Conservation (phyloP, 805 yeast species). For the Saturnispora silvae region DNA sequence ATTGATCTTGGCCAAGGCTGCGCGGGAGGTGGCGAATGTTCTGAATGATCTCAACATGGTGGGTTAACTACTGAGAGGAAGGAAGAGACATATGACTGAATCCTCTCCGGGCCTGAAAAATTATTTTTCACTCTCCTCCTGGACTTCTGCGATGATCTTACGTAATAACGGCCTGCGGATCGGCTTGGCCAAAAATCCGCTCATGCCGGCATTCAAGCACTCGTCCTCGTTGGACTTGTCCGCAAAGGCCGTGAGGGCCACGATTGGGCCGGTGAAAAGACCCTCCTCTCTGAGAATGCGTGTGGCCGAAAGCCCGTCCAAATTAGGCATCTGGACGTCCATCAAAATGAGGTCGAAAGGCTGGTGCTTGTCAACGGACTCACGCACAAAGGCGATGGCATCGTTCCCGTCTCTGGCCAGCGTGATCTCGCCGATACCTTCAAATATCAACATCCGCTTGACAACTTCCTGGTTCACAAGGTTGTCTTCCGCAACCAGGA, state of each 20-base stretch:
- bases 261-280: conserved; percentile 61
- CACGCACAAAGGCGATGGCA: conserved; percentile 60
- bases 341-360: conserved; percentile 70
- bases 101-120: too few species aligned
- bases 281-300: conserved; percentile 55
- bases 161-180: conserved; percentile 60
- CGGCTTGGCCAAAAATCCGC: conserved; percentile 84
- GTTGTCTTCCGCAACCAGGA: conserved; percentile 91
- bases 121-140: neutral
- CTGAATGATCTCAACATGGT: conserved; percentile 11
- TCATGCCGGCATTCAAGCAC: conserved; percentile 86
- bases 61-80: too few species aligned
- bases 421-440: conserved; percentile 61
- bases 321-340: conserved; percentile 97
- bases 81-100: too few species aligned
- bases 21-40: conserved; percentile 19
- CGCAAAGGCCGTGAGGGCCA: conserved; percentile 92
- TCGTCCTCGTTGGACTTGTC: conserved; percentile 83
- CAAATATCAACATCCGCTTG: conserved; percentile 74
- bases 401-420: conserved; percentile 89
- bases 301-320: conserved; percentile 85
- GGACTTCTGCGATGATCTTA: conserved; percentile 31
- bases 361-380: conserved; percentile 30
- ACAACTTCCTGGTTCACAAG: conserved; percentile 91
- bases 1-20: conserved; percentile 44